Percentiles rank a stretch among this genome's conserved stretches.
Evolutionary conservation across 208 protist genomes (phyloP).

Genomic region (Trypanosoma theileri): DNA sequence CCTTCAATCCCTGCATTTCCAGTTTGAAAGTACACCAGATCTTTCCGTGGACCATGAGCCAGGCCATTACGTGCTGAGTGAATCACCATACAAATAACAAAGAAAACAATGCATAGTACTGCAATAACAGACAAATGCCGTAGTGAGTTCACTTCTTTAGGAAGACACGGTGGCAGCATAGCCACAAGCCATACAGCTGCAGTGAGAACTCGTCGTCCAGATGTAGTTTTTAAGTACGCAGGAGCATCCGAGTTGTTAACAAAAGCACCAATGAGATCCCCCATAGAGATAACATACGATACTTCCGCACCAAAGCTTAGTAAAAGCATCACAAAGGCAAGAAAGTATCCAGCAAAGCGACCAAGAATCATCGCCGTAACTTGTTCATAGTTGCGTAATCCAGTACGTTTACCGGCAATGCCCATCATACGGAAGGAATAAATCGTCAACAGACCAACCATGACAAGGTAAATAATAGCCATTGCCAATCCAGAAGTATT

Average conservation of each 20-base stretch:
- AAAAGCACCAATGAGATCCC: constrained; percentile 46
- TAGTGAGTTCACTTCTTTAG: constrained; percentile 67
- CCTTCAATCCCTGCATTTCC: constrained; percentile 44
- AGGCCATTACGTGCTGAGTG: constrained; percentile 28
- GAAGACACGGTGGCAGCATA: constrained; percentile 62
- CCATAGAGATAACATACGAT: constrained; percentile 55
- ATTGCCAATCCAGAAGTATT: constrained; percentile 51
- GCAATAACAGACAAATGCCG: constrained; percentile 54
- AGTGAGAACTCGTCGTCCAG: constrained; percentile 36
- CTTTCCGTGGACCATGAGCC: constrained; percentile 32
- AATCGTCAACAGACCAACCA: constrained; percentile 48
- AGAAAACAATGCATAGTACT: constrained; percentile 43
- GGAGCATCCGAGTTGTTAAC: constrained; percentile 25
- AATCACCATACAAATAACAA: constrained; percentile 39
- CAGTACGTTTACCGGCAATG: constrained; percentile 35
- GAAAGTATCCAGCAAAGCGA: constrained; percentile 49
- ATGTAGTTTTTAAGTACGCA: constrained; percentile 26
- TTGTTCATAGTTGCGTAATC: constrained; percentile 58
- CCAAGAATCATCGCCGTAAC: constrained; percentile 49
- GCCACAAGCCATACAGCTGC: constrained; percentile 37
- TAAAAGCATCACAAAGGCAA: constrained; percentile 47
- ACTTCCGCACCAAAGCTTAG: constrained; percentile 63
- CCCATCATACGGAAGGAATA: constrained; percentile 57
- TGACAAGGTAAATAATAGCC: constrained; percentile 56
- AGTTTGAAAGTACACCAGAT: constrained; percentile 38